Evolutionary conservation across 306 rosid genomes (phyloP), one percentile per base, ranked within the genome.

Genomic region (Neltuma alba): DNA sequence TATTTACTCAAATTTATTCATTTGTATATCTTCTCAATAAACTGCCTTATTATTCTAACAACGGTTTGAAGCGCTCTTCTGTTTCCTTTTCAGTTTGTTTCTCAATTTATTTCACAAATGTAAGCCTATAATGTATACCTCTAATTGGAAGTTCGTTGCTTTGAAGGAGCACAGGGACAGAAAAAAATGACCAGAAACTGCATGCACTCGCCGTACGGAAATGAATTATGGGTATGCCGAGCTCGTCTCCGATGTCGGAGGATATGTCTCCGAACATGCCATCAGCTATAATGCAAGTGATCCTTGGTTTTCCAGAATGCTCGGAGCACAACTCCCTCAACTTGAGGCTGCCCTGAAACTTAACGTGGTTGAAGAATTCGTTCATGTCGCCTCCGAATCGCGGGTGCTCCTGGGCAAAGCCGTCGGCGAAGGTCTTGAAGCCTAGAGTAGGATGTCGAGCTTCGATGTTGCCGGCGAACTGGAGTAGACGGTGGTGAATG

Each of bases 241-340:
- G 58, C 25, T 52, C 12, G 2, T n/a, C 25, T 52, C 58, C 58
- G 0, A 52, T 1, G 0, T 52, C 27, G 4, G 23, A 47, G 20
- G 55, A 87, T 60, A 85, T 75, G 5, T 30, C 33, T 41, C 82
- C 84, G 10, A 80, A 58, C 6, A 74, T 1, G 0, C 89, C 91
- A 62, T 89, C 95, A 2, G 18, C 82, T 18, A 89, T 75, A 0
- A 87, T 10, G 45, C 92, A 87, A 66, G 40, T 85, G 3, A 85
- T 52, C 54, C 28, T 85, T 3, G 83, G 83, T 21, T 13, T 64
- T 38, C 14, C 40, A 1, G 31, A 14, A 38, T 12, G 67, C 7
- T 11, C 47, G 2, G 20, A 52, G 58, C 27, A 52, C 4, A 52
- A 4, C 58, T 52, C 58, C 2, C 58, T 52, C 58, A 52, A n/a